Base-by-base conservation (phyloP, 2,329 filamentous ascomycete genomes). In the Aspergillus sp. region DNA sequence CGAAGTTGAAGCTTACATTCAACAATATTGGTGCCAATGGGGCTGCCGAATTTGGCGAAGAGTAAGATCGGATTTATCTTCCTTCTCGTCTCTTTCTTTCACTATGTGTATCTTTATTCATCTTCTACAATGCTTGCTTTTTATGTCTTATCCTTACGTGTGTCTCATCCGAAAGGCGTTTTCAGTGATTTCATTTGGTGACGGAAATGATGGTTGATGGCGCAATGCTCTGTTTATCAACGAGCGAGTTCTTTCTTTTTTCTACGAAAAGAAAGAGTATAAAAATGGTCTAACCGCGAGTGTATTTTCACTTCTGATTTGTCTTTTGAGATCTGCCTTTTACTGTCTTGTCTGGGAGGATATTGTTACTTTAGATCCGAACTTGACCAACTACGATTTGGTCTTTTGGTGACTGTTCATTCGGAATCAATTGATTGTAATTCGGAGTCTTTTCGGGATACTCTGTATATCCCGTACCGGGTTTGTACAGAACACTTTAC, bases 1-100 rank as follows among this genome's bases (percentile, higher is more conserved):
- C 69, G 48, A 90, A 78, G 61, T 60, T 91, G 69, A 90, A 86
- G 73, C 75, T 91, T 52, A 85, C 74, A 19, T 77, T 80, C 57
- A 78, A 76, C 49, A 66, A 63, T 46, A 58, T 57, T 3, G 67
- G 63, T 45, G 51, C 55, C 12, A 68, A 66, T 32, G 66, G 64
- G 33, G 62, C 46, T 27, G 49, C 48, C 22, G 57, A 60, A 46
- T 48, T 46, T 22, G 57, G 58, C 45, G 52, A 54, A 23, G 52
- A 56, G 41, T 54, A 47, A 59, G 44, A 43, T 45, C 7, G 17
- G 13, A n/a, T 30, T 15, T 17, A 30, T 30, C 10, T 37, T 22
- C 25, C 5, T 19, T 20, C 27, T n/a, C 25, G 20, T 33, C 42
- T 44, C 17, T 39, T 39, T 15, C 35, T 15, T 38, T 20, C 5